Evolutionary conservation across 2,329 filamentous ascomycete genomes (phyloP), one percentile per base, ranked within the genome.

Genomic region (Trichoderma sp.): DNA sequence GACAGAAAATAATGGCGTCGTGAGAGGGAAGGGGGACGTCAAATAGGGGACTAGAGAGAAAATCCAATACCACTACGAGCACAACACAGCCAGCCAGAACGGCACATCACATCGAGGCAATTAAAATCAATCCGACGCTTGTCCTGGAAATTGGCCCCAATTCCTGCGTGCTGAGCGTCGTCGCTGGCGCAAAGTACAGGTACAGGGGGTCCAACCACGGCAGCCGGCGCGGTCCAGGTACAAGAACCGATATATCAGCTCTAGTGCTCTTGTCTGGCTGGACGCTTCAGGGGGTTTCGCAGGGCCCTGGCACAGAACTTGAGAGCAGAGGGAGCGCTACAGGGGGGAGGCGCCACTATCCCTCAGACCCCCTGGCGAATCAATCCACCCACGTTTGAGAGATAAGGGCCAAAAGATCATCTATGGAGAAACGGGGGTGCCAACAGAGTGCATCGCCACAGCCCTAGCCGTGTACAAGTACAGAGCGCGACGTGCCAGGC

Each of bases 341-440:
- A 70, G 51, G 71, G 71, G 26, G 56, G 34, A 58, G 65, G 39
- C 39, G 65, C 47, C 53, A 60, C 51, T 56, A 56, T 58, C 65
- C 30, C 58, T 30, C 68, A 65, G 15, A 56, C 74, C 74, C 75
- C 74, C 60, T 78, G 73, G 62, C 79, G 79, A 80, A 80, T 80
- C 79, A 80, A 76, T 72, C 67, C 69, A 71, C 78, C 79, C 79
- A 80, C 79, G 79, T 80, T 77, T 74, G 64, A 78, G 32, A 64
- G 71, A 72, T 72, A 72, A 72, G 71, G 60, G 66, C 63, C 47
- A 70, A 60, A 60, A 72, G 71, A 71, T 72, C 64, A 30, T 63
- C 71, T 72, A 58, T 32, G 56, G 61, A 58, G 28, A 14, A 26
- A 26, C 9, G 32, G 53, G 56, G 63, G 60, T 51, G 53, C 60